Evolutionary conservation across 768 basidiomycete species (phyloP).

Genomic region (Russula vinacea): DNA sequence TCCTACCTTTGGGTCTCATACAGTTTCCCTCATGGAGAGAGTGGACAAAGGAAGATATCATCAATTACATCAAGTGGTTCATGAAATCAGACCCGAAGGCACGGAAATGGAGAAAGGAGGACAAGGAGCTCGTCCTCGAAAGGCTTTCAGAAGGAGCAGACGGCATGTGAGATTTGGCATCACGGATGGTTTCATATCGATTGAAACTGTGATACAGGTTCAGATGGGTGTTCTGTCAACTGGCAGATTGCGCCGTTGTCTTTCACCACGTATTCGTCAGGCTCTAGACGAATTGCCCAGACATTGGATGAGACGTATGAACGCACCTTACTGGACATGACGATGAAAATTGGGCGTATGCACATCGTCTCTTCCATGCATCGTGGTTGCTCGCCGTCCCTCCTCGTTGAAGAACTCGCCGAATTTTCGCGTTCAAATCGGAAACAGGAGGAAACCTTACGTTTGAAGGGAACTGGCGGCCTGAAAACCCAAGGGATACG

Average conservation of each 20-base stretch:
- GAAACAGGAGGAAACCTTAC: neutral
- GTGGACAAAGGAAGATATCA: neutral
- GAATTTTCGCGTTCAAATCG: neutral
- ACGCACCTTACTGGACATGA: neutral
- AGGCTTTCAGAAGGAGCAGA: neutral
- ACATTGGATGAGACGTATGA: constrained; percentile 2
- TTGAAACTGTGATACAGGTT: neutral
- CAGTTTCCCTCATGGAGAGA: neutral
- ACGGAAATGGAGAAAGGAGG: neutral
- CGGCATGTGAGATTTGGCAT: neutral
- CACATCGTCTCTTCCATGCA: neutral
- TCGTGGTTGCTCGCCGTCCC: neutral
- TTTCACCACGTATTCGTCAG: neutral
- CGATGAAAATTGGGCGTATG: neutral
- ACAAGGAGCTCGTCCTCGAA: neutral
- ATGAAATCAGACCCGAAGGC: neutral
- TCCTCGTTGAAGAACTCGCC: neutral
- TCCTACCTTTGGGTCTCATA: neutral
- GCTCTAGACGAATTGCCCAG: neutral
- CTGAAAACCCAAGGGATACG: neutral
- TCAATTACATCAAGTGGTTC: neutral
- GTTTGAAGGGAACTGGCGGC: neutral
- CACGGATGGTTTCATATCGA: neutral
- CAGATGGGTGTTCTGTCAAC: neutral
- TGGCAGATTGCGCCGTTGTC: neutral